These are phyloP conservation scores for Acanthamoeba polyphaga DNA, from an alignment of 208 protist species.

Conservation along the genomic window DNA sequence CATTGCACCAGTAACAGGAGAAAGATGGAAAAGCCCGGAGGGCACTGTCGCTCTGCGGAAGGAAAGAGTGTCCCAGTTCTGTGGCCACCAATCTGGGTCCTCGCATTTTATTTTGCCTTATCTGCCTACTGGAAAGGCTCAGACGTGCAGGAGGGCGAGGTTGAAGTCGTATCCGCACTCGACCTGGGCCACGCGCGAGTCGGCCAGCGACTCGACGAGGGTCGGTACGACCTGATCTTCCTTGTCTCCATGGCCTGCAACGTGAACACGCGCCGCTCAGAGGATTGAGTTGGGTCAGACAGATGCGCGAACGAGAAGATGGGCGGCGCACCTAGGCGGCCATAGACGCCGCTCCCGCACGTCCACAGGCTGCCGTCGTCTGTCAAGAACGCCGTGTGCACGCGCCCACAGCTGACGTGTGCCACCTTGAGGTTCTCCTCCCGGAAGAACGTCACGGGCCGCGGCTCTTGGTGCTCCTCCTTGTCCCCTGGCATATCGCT, in stretches of 20 bases:
- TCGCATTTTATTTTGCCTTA: no score
- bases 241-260: conserved; percentile 27
- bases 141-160: background rate
- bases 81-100: no score
- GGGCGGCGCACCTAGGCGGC: background rate
- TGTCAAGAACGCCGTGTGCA: background rate
- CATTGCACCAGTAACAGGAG: no score
- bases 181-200: background rate
- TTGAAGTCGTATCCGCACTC: conserved; percentile 53
- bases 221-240: background rate
- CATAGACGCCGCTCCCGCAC: conserved; percentile 27
- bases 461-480: conserved; percentile 13
- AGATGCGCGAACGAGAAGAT: background rate
- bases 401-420: background rate
- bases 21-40: no score
- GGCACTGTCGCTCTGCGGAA: no score
- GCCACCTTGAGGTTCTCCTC: background rate
- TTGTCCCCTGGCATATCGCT: background rate
- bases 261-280: no score
- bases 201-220: background rate
- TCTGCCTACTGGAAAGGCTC: no score
- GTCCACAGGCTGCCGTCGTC: conserved; percentile 26
- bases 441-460: background rate
- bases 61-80: no score
- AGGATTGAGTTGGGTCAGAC: no score